These are phyloP conservation scores for Candida pseudoglaebosa DNA, from an alignment of 805 yeast species.

Conservation along the genomic window DNA sequence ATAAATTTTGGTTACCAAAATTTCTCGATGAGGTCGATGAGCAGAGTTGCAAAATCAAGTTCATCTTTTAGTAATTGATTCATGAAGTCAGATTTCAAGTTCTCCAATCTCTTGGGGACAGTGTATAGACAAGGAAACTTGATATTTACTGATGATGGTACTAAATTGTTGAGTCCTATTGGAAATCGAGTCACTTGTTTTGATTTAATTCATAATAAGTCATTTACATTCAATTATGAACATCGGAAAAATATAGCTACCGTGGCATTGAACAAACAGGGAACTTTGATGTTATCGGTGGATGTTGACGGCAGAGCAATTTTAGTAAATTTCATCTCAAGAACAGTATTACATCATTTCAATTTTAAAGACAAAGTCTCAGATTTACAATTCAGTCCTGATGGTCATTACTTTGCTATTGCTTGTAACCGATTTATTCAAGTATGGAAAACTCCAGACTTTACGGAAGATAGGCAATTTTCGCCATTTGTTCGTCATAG, in stretches of 20 bases:
- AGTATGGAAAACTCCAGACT: constrained; percentile 88
- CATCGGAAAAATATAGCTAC: constrained; percentile 80
- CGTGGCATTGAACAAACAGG: constrained; percentile 80
- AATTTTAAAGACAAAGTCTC: constrained; percentile 79
- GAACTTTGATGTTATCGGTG: constrained; percentile 72
- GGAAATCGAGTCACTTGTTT: constrained; percentile 90
- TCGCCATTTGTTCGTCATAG: constrained; percentile 93
- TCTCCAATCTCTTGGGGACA: constrained; percentile 88
- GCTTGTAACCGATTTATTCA: constrained; percentile 81
- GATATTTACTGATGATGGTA: constrained; percentile 82
- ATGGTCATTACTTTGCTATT: constrained; percentile 82
- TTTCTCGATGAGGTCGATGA: constrained; percentile 6
- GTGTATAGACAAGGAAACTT: constrained; percentile 93
- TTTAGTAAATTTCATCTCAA: constrained; percentile 74
- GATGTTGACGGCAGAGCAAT: constrained; percentile 94
- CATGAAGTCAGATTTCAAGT: constrained; percentile 87
- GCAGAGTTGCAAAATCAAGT: constrained; percentile 2
- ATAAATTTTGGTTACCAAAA: not conserved
- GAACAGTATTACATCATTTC: constrained; percentile 89
- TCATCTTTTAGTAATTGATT: not conserved
- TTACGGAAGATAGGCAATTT: constrained; percentile 82
- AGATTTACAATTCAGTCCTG: constrained; percentile 81
- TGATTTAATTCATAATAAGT: constrained; percentile 77
- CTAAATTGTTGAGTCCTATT: constrained; percentile 80
- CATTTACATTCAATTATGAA: constrained; percentile 88